Evolutionary conservation across 495 filamentous ascomycete genomes (phyloP), one percentile per base, ranked within the genome.

Genomic region (Tuber brumale): DNA sequence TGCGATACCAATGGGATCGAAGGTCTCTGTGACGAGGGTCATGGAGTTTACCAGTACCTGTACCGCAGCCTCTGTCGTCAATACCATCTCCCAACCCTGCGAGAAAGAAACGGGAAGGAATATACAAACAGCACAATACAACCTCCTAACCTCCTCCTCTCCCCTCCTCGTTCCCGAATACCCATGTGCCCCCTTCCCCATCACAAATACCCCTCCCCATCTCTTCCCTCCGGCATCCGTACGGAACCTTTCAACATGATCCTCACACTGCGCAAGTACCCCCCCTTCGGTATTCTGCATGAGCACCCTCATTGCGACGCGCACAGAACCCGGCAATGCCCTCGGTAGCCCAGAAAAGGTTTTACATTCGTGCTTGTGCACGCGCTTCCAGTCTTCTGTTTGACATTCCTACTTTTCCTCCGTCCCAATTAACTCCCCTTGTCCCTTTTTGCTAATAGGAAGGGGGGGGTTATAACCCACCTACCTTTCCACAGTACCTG

Each of bases 401-500:
- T 92, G 91, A 79, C 91, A 93, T 3, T 82, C 80, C 91, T 92
- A 73, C 0, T 71, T 73, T 31, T 27, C 57, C 57, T 35, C 57
- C 57, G 0, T 14, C 10, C 23, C 23, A 61, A 14, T n/a, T n/a
- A 61, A 61, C 51, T n/a, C 51, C n/a, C 8, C 48, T 9, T 74
- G 48, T 45, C n/a, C 21, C 35, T 48, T 75, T 69, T 75, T 43
- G 70, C 70, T 73, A 77, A 35, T 71, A 74, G 83, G 27, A 70
- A 77, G 51, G 35, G 79, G 76, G 79, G 76, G 71, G 82, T 70
- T 70, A 71, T 37, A 70, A 70, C 19, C 46, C 61, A 84, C 86
- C 71, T 78, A 91, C 90, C 86, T 89, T 89, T 70, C 87, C 86
- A 82, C 92, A 94, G 82, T 92, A 94, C 75, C 86, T 88, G 0